Evolutionary conservation across 495 filamentous ascomycete genomes (phyloP).

Genomic region (Penicillium dipodomyicola): DNA sequence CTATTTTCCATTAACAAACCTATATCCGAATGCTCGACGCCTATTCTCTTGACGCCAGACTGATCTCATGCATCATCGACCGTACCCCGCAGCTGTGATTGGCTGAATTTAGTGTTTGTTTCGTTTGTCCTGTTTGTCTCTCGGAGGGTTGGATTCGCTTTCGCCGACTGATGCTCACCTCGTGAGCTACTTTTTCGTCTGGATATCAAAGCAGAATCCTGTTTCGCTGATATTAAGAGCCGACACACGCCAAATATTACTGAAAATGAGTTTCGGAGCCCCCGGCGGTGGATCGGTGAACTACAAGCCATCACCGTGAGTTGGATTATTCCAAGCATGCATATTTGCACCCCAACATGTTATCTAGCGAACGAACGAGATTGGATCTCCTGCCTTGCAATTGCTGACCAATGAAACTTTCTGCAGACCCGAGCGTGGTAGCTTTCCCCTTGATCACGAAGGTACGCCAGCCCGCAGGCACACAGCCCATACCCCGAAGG

Average conservation of each 20-base stretch:
- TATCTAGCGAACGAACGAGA: background rate
- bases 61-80: constrained; percentile 24
- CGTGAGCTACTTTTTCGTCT: background rate
- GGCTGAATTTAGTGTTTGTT: constrained; percentile 28
- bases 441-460: constrained; percentile 94
- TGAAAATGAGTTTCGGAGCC: constrained; percentile 64
- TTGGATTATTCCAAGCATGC: constrained; percentile 14
- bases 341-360: background rate
- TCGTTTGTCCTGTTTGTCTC: constrained; percentile 41
- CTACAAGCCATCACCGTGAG: constrained; percentile 75
- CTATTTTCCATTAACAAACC: constrained; percentile 3
- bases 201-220: background rate
- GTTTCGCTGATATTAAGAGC: background rate
- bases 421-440: constrained; percentile 83
- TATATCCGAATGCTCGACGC: constrained; percentile 7
- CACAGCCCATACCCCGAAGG: background rate
- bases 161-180: constrained; percentile 2
- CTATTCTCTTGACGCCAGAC: background rate
- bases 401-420: background rate
- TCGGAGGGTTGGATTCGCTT: constrained; percentile 1
- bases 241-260: background rate
- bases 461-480: constrained; percentile 47
- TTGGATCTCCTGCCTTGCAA: too few relatives aligned
- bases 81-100: constrained; percentile 17
- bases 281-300: constrained; percentile 70